Percentiles rank a stretch among this genome's conserved stretches.
Evolutionary conservation across 202 grass and related monocot species (phyloP).

Genomic region (Schoenoplectus triqueter): DNA sequence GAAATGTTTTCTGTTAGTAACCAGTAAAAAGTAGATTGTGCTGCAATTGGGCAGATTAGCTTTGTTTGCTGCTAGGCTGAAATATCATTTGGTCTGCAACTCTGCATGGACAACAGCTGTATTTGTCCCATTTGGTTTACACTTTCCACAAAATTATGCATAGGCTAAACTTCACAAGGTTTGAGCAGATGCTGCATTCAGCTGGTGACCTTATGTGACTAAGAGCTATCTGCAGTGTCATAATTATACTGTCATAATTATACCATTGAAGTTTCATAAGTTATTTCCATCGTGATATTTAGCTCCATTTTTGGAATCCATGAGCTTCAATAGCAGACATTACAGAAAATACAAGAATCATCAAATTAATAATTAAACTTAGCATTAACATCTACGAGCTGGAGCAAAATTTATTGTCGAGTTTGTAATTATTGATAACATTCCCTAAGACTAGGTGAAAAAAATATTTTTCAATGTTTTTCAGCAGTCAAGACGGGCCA

Average conservation of each 20-base stretch:
- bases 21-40: background rate
- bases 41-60: background rate
- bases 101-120: background rate
- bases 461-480: background rate
- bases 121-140: background rate
- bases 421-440: background rate
- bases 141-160: slow-evolving; percentile 3
- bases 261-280: background rate
- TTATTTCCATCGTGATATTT: background rate
- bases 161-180: background rate
- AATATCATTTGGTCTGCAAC: background rate
- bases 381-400: background rate
- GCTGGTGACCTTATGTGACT: slow-evolving; percentile 1
- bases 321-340: background rate
- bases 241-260: background rate
- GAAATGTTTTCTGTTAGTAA: background rate
- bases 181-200: background rate
- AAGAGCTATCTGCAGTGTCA: background rate
- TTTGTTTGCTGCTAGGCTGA: too few relatives aligned
- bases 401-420: background rate
- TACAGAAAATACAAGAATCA: background rate
- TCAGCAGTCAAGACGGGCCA: slow-evolving; percentile 37
- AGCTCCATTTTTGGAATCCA: background rate
- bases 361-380: background rate
- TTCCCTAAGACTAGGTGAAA: background rate